phyloP scores from a whole-genome alignment of 1,139 yeast species.

The Ashbya aceris region DNA sequence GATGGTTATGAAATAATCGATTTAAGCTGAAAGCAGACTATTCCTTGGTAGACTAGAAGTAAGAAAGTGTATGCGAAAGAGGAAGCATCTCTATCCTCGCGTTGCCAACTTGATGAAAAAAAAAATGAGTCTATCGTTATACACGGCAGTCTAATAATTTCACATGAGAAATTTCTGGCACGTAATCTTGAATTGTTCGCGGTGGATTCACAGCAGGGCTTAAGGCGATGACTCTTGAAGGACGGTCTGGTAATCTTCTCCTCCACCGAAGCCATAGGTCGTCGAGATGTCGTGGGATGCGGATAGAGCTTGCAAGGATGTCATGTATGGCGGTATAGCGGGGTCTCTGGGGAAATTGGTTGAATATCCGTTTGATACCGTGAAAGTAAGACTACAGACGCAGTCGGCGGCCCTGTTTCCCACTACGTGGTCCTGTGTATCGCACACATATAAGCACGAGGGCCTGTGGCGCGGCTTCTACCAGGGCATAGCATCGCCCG shows the following conservation, averaged over 20 bases:
- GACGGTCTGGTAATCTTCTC: no score
- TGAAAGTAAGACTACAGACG: slow-evolving; percentile 82
- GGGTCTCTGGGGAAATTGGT: slow-evolving; percentile 79
- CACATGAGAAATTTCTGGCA: slow-evolving; percentile 3
- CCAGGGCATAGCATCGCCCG: slow-evolving; percentile 69
- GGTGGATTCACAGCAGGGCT: no score
- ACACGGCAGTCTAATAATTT: slow-evolving; percentile 1
- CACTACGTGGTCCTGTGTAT: slow-evolving; percentile 40
- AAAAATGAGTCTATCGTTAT: slow-evolving; percentile 4
- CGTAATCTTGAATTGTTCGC: neutral
- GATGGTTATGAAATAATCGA: slow-evolving; percentile 28
- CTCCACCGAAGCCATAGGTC: no score
- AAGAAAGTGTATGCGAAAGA: neutral
- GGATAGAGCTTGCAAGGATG: slow-evolving; percentile 12
- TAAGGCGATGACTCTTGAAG: no score
- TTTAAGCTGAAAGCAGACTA: slow-evolving; percentile 33
- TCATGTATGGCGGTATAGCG: slow-evolving; percentile 36
- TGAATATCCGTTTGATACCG: slow-evolving; percentile 89
- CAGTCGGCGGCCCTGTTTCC: slow-evolving; percentile 38
- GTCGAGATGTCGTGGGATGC: no score
- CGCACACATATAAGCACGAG: slow-evolving; percentile 50
- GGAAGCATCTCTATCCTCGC: slow-evolving; percentile 1
- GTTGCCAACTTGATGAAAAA: slow-evolving; percentile 1
- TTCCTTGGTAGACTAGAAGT: slow-evolving; percentile 25
- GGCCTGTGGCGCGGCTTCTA: slow-evolving; percentile 55